Base-by-base conservation (phyloP, 768 basidiomycete species). In the Amanita muscaria region DNA sequence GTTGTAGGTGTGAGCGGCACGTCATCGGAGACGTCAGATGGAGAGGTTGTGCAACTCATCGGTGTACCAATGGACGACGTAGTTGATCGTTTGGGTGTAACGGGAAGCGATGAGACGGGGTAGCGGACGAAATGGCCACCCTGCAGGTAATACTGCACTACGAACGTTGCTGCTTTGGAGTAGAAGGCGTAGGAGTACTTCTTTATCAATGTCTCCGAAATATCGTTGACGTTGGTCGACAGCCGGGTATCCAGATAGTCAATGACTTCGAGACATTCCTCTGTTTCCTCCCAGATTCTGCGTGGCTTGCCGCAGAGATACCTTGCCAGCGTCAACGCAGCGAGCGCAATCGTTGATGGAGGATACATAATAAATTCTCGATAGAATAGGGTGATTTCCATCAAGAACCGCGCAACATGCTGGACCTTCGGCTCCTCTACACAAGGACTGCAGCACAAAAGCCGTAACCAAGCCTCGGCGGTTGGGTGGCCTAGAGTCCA, bases 371-470 rank as follows among this genome's bases (percentile, higher is more conserved):
- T 73, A 64, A 93, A 98, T 60, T 98, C 96, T 47, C 91, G 83
- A 64, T 97, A 87, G 71, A 97, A 98, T 41, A 99, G 79, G 23
- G 96, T 97, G 57, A 97, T 91, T 65, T 99, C 96, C 96, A 99
- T 99, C 61, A 98, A 65, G 72, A 98, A 99, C 39, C 96, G 82
- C 2, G 96, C 91, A 51, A 98, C 85, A 58, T 96, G 86, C 58
- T 96, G 91, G 4, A 94, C 88, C 64, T 86, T 88, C 41, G 81
- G 70, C 46, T 94, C 91, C 62, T 97, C 96, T 49, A 79, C 60
- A 59, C 67, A 72, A 25, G 83, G 74, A 42, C 79, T 82, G 54
- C 80, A 83, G 58, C 84, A 88, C 64, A 85, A 76, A 31, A 84
- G 67, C 43, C 96, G 77, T 19, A 99, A 76, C 96, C 96, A 99